phyloP scores from a whole-genome alignment of 441 rosid species.

The Mallotus japonicus region DNA sequence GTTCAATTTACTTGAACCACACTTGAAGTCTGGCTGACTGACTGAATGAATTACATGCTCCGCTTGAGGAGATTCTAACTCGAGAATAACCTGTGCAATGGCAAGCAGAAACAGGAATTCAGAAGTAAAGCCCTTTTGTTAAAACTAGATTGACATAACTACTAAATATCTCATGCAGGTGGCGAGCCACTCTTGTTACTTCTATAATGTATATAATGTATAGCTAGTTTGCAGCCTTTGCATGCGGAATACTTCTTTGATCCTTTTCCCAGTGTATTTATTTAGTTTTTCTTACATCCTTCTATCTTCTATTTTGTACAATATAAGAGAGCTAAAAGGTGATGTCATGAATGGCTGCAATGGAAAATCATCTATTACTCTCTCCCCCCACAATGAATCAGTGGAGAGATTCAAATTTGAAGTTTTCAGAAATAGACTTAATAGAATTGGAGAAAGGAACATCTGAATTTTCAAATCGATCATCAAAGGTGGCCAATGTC shows the following conservation, averaged over 20 bases:
- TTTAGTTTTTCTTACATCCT: neutral
- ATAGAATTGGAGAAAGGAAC: neutral
- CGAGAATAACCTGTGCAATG: constrained; percentile 60
- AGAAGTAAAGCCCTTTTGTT: neutral
- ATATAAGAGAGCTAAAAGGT: neutral
- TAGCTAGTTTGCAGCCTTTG: no score
- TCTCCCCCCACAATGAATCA: neutral
- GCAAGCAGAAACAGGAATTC: constrained; percentile 8
- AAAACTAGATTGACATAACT: neutral
- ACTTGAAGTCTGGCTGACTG: constrained; percentile 56
- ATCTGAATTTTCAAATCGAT: neutral
- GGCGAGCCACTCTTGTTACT: no score
- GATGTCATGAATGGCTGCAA: neutral
- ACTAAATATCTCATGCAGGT: neutral
- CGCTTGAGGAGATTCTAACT: constrained; percentile 58
- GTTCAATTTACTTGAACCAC: constrained; percentile 44
- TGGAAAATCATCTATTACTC: neutral
- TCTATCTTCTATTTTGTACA: neutral
- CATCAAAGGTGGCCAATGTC: neutral
- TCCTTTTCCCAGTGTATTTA: no score
- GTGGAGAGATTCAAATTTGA: neutral
- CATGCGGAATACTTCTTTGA: no score
- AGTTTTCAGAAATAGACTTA: neutral
- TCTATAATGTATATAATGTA: no score
- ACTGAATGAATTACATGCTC: constrained; percentile 53